These are phyloP conservation scores for Musa schizocarpa DNA, from an alignment of 176 grass and related monocot genomes.

Conservation along the genomic window DNA sequence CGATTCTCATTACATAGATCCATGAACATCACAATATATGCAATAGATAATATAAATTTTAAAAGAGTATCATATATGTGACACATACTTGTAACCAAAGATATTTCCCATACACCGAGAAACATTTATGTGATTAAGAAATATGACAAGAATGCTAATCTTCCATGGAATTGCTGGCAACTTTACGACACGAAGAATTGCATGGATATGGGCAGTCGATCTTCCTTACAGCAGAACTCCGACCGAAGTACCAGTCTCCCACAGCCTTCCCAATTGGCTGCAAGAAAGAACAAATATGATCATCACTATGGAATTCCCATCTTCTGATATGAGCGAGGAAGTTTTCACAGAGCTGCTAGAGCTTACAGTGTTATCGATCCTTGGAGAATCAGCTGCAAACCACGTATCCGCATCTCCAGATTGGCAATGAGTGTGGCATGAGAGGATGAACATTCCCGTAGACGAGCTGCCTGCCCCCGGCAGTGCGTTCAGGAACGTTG, in stretches of 20 bases:
- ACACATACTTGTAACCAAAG: slow-evolving; percentile 11
- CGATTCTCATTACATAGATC: no score
- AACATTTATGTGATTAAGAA: no score
- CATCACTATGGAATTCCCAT: background rate
- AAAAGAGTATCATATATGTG: no score
- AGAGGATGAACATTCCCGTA: slow-evolving; percentile 75
- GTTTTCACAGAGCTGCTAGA: background rate
- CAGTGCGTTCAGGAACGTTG: slow-evolving; percentile 53
- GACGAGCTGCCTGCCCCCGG: slow-evolving; percentile 28
- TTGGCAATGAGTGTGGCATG: slow-evolving; percentile 80
- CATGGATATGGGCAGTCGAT: slow-evolving; percentile 3
- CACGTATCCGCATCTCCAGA: slow-evolving; percentile 65
- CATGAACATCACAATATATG: no score
- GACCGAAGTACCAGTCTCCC: slow-evolving; percentile 9
- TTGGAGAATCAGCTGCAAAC: slow-evolving; percentile 41
- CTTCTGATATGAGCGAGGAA: background rate
- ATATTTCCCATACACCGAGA: no score
- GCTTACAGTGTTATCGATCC: slow-evolving; percentile 57
- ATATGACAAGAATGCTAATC: no score
- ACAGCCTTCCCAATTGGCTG: slow-evolving; percentile 4
- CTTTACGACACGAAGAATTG: background rate
- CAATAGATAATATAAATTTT: no score
- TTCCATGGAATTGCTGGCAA: no score
- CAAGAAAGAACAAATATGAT: background rate
- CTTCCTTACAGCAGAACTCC: background rate